Conservation (phyloP, 139 green algal species). For the Chlamydomonas asymmetrica region DNA sequence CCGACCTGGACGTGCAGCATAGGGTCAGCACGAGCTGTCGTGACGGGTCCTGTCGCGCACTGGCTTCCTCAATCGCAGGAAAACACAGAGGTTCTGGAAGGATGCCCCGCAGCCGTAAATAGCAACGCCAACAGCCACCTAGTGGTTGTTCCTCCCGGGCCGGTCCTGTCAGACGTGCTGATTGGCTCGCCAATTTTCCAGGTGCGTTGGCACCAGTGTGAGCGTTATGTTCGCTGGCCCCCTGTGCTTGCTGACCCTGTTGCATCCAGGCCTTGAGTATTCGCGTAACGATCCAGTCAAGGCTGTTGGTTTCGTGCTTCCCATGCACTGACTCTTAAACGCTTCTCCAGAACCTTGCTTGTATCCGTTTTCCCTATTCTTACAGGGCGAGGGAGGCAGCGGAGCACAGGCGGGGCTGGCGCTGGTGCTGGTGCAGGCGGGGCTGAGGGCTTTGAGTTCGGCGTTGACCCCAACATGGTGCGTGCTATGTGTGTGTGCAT, state of each 20-base stretch:
- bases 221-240: slow-evolving; percentile 1
- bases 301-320: too few species aligned
- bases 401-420: slow-evolving; percentile 40
- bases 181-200: slow-evolving; percentile 94
- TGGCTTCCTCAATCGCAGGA: slow-evolving; percentile 39
- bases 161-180: slow-evolving; percentile 90
- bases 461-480: slow-evolving; percentile 94
- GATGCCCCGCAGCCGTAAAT: slow-evolving; percentile 92
- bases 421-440: slow-evolving; percentile 46
- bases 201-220: slow-evolving; percentile 13
- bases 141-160: slow-evolving; percentile 85
- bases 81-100: slow-evolving; percentile 94
- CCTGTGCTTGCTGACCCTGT: too few species aligned
- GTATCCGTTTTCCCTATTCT: background rate
- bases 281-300: too few species aligned
- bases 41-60: too few species aligned
- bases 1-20: too few species aligned
- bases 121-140: slow-evolving; percentile 93
- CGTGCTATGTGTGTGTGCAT: too few species aligned
- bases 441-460: slow-evolving; percentile 88
- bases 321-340: background rate
- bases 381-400: slow-evolving; percentile 54
- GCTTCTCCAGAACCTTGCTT: slow-evolving; percentile 21
- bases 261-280: too few species aligned
- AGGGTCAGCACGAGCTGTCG: too few species aligned